These are phyloP conservation scores for Malassezia nana DNA, from an alignment of 1,284 basidiomycete species.

Conservation along the genomic window DNA sequence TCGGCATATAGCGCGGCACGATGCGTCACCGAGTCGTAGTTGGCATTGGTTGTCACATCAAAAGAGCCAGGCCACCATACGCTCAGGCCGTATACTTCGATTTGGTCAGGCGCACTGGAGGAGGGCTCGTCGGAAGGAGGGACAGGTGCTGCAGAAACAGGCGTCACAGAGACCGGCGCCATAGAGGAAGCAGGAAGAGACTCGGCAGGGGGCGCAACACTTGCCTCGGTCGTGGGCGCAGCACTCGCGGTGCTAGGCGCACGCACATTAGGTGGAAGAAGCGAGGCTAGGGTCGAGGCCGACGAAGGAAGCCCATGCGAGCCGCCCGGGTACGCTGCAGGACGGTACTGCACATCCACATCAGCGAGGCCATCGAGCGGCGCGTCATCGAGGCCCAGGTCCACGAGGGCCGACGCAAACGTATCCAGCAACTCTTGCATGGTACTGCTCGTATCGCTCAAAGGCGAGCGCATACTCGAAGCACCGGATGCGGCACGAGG, in stretches of 20 bases:
- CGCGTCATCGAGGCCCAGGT: conserved; percentile 14
- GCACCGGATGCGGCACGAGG: not conserved
- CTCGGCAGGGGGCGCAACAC: too few relatives aligned
- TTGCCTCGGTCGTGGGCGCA: too few relatives aligned
- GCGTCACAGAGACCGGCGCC: too few relatives aligned
- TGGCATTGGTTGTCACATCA: conserved; percentile 9
- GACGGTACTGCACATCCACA: conserved; percentile 10
- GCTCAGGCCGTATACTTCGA: conserved; percentile 14
- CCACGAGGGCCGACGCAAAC: conserved; percentile 14
- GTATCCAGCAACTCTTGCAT: conserved; percentile 16
- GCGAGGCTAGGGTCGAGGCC: conserved; percentile 3
- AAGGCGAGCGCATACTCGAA: not conserved
- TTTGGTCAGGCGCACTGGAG: not conserved
- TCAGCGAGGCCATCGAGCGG: conserved; percentile 6
- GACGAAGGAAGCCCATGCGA: conserved; percentile 2
- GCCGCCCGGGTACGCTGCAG: not conserved
- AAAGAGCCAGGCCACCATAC: conserved; percentile 17
- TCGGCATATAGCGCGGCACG: conserved; percentile 4
- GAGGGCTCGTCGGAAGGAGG: too few relatives aligned
- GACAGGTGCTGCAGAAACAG: too few relatives aligned
- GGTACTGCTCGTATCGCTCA: not conserved
- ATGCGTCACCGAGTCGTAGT: conserved; percentile 11
- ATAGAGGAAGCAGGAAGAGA: too few relatives aligned
- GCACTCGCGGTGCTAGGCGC: too few relatives aligned
- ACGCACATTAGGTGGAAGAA: too few relatives aligned